A percentile compares a stretch with the other conserved stretches of the same genome.
phyloP scores from a whole-genome alignment of 2,329 filamentous ascomycete species.

The Aspergillus tubingensis region DNA sequence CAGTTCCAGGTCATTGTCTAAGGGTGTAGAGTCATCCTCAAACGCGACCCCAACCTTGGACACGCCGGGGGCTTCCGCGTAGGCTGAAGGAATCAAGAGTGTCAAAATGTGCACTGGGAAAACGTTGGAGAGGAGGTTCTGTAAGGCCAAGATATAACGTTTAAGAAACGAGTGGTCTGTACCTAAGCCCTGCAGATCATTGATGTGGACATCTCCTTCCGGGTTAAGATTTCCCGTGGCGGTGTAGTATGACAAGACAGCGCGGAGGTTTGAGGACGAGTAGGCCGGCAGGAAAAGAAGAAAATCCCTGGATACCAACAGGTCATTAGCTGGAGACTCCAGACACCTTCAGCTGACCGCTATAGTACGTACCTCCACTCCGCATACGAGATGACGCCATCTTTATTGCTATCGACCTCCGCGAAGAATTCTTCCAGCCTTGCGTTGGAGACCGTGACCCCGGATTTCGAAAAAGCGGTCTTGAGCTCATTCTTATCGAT shows the following conservation, averaged over 20 bases:
- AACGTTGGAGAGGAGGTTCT: conserved; percentile 39
- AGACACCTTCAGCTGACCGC: conserved; percentile 1
- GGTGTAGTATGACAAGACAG: conserved; percentile 87
- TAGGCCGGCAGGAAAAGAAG: conserved; percentile 80
- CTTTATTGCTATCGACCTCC: conserved; percentile 85
- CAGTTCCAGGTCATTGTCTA: conserved; percentile 41
- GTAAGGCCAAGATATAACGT: conserved; percentile 35
- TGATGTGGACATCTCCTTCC: conserved; percentile 92
- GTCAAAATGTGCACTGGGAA: conserved; percentile 37
- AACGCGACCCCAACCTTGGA: conserved; percentile 28
- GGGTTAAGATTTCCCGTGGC: conserved; percentile 85
- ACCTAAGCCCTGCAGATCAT: conserved; percentile 94
- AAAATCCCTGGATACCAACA: conserved; percentile 68
- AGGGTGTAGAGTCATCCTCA: conserved; percentile 32
- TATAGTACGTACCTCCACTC: conserved; percentile 82
- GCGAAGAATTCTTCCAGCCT: conserved; percentile 83
- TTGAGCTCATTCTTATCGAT: conserved; percentile 84
- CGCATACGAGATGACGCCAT: conserved; percentile 83
- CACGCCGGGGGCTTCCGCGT: conserved; percentile 33
- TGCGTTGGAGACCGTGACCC: conserved; percentile 73
- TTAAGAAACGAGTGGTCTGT: conserved; percentile 53
- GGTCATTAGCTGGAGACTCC: conserved; percentile 13
- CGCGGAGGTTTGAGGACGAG: conserved; percentile 64
- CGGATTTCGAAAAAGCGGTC: conserved; percentile 73
- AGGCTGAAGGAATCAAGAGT: conserved; percentile 34